These are phyloP conservation scores for Daldinia concentrica DNA, from an alignment of 495 filamentous ascomycete species.

Conservation along the genomic window DNA sequence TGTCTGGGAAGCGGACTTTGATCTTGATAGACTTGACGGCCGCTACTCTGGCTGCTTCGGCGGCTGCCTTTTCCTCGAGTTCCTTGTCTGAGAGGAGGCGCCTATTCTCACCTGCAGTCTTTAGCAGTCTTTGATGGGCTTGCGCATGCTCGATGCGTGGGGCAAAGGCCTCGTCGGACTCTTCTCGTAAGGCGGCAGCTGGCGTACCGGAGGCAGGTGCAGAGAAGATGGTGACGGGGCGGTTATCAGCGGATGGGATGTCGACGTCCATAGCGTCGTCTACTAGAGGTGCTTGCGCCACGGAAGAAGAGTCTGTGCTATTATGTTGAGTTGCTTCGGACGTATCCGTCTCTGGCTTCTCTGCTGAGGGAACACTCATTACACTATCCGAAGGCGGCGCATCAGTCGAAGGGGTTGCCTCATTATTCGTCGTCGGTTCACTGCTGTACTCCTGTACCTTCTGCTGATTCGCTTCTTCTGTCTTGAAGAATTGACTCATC, in stretches of 20 bases:
- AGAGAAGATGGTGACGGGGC: slow-evolving; percentile 74
- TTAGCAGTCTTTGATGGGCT: slow-evolving; percentile 77
- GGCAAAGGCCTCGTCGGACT: slow-evolving; percentile 78
- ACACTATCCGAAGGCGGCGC: slow-evolving; percentile 7
- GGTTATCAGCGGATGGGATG: slow-evolving; percentile 42
- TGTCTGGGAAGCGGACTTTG: slow-evolving; percentile 88
- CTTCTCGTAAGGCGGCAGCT: slow-evolving; percentile 70
- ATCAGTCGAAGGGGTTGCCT: slow-evolving; percentile 22
- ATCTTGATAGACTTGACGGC: slow-evolving; percentile 74
- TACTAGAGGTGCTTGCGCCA: slow-evolving; percentile 25
- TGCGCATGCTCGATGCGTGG: slow-evolving; percentile 88
- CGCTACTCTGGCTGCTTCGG: slow-evolving; percentile 68
- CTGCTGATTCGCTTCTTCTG: slow-evolving; percentile 39
- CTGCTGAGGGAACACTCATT: not conserved
- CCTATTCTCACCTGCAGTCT: slow-evolving; percentile 68
- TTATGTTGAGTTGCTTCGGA: slow-evolving; percentile 3
- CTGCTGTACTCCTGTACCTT: slow-evolving; percentile 19
- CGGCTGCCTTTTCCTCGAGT: slow-evolving; percentile 64
- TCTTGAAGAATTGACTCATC: slow-evolving; percentile 75
- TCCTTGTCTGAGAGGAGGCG: slow-evolving; percentile 76
- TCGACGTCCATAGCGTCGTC: slow-evolving; percentile 46
- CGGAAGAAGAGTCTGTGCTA: not conserved
- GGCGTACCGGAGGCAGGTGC: slow-evolving; percentile 77
- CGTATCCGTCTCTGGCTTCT: slow-evolving; percentile 12
- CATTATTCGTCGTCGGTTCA: slow-evolving; percentile 5